phyloP scores from a whole-genome alignment of 2,329 filamentous ascomycete genomes.

The Amylocarpus encephaloides region DNA sequence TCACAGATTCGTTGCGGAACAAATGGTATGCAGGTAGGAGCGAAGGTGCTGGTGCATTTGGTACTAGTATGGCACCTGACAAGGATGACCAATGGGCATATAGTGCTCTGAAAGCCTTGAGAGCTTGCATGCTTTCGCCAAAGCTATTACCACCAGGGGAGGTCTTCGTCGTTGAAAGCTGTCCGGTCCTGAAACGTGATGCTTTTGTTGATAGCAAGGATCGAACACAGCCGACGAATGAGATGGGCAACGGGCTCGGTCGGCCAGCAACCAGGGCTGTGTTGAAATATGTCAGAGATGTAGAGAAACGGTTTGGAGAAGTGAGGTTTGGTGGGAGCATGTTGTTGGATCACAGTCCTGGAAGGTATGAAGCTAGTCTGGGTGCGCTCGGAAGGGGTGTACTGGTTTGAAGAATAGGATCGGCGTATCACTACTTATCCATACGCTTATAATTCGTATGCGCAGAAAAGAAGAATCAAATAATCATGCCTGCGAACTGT shows the following conservation, averaged over 20 bases:
- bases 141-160: conserved; percentile 72
- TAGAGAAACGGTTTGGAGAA: conserved; percentile 64
- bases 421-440: no score
- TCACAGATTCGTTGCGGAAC: conserved; percentile 55
- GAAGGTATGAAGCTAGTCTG: conserved; percentile 64
- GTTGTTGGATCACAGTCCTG: conserved; percentile 71
- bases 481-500: no score
- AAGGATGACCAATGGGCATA: conserved; percentile 65
- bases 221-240: conserved; percentile 6
- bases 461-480: background rate
- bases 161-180: conserved; percentile 66
- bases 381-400: conserved; percentile 48
- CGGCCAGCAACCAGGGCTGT: conserved; percentile 62
- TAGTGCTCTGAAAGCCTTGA: conserved; percentile 57
- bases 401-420: conserved; percentile 20
- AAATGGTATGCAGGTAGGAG: conserved; percentile 50
- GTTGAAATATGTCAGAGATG: conserved; percentile 64
- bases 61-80: conserved; percentile 38
- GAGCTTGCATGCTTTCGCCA: conserved; percentile 59
- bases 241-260: conserved; percentile 44
- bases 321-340: conserved; percentile 66
- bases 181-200: conserved; percentile 59
- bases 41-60: conserved; percentile 17
- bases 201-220: conserved; percentile 46
- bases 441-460: no score